Evolutionary conservation across 2,329 filamentous ascomycete species (phyloP), one percentile per base, ranked within the genome.

Genomic region (Hypoxylon sp.): DNA sequence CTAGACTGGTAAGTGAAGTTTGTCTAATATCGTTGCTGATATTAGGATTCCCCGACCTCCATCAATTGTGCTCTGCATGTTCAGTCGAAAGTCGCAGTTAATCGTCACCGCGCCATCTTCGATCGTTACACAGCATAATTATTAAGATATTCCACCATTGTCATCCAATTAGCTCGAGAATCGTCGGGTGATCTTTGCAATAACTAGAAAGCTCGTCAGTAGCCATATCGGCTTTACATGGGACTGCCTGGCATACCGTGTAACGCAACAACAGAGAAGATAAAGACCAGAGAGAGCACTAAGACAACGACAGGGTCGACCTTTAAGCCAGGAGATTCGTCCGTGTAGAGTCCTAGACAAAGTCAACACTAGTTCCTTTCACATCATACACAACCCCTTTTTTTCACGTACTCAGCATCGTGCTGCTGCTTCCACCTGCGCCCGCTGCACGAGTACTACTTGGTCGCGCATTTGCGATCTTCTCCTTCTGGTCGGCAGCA

Each of bases 301-400:
- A 99, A 88, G 72, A 99, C 95, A 73, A 99, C 94, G 66, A 99
- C 96, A 21, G 96, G 96, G 81, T 99, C 96, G 72, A 99, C 96
- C 86, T 98, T 97, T 77, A 99, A 86, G 69, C 96, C 96, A 65
- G 96, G 96, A 72, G 93, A 97, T 86, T 99, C 96, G 80, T 99
- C 96, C 64, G 96, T 99, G 89, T 99, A 99, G 48, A 99, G 91
- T 82, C 89, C 91, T 94, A 67, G 46, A 67, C 30, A 19, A 34
- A 14, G 69, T 82, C 65, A 83, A 75, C 57, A 69, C 25, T 3
- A 14, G 6, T 32, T 21, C 30, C 4, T 14, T 43, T 41, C 14
- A 48, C 32, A 38, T 34, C 11, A 9, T 30, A 36, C 3, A 41
- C 48, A 50, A 64, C 58, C 64, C 57, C 57, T 63, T 66, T 63